phyloP scores from a whole-genome alignment of 371 early-diverging fungal species.

The Rhizopus delemar region DNA sequence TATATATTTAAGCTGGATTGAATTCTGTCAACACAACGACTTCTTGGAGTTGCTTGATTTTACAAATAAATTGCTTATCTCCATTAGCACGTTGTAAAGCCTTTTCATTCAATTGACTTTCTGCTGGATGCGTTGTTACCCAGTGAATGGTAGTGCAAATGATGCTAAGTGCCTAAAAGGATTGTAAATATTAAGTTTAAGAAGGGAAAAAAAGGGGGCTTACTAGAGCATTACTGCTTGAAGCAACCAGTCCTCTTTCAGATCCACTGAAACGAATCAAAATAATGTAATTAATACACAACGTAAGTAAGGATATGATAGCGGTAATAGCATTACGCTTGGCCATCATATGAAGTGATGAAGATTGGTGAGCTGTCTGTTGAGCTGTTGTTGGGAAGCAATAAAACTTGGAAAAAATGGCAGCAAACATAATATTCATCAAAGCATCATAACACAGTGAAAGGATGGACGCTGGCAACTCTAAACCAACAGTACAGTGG shows the following conservation, averaged over 20 bases:
- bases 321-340: conserved; percentile 49
- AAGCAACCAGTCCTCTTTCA: conserved; percentile 43
- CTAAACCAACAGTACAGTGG: conserved; percentile 50
- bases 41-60: conserved; percentile 53
- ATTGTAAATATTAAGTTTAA: neutral
- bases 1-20: conserved; percentile 19
- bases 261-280: conserved; percentile 35
- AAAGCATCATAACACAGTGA: conserved; percentile 49
- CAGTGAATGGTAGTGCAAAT: conserved; percentile 40
- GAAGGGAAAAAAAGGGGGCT: conserved; percentile 5
- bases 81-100: conserved; percentile 16
- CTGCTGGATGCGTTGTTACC: conserved; percentile 46
- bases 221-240: conserved; percentile 39
- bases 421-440: conserved; percentile 37
- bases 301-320: conserved; percentile 32
- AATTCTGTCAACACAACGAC: conserved; percentile 46
- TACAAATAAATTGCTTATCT: conserved; percentile 43
- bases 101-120: conserved; percentile 35
- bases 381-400: conserved; percentile 39
- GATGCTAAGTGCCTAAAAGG: conserved; percentile 26
- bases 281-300: conserved; percentile 42
- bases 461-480: conserved; percentile 41
- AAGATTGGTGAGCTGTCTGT: conserved; percentile 35
- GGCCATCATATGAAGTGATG: conserved; percentile 47
- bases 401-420: conserved; percentile 47